Evolutionary conservation across 768 basidiomycete genomes (phyloP), one percentile per base, ranked within the genome.

Genomic region (Multifurca ochricompacta): DNA sequence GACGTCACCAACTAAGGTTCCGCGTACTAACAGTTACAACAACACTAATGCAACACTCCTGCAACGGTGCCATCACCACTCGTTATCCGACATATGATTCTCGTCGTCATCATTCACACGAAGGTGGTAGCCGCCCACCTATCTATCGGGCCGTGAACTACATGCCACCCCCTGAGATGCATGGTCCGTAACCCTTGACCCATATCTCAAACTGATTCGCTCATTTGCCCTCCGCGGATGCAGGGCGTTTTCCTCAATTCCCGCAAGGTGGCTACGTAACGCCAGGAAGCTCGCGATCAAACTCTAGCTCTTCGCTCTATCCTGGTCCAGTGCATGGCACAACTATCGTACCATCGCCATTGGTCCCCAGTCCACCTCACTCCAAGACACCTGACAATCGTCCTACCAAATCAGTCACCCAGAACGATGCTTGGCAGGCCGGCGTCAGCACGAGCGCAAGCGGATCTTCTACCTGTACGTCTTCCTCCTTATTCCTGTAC

Each of bases 291-390:
- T 76, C 76, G 39, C 74, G 75, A 19, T 76, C 78, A n/a, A 73
- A 73, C 50, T 79, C 78, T 4, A 76, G 69, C 56, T 76, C 76
- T 9, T 81, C 80, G 1, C 61, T 78, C 31, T 69, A 66, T 48
- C 74, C 70, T 34, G 70, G 70, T 21, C 72, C 71, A 35, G 67
- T 64, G 28, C 66, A 67, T 4, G 66, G 35, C 32, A 52, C 53
- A 48, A 28, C 30, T 34, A 53, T 54, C 10, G 58, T 53, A 21
- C 57, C 56, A 3, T 60, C 58, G 3, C 60, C 60, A 21, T 41
- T 59, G 45, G 50, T 54, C 18, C 46, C 60, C 25, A 59, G 44
- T 27, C 54, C 41, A 3, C 51, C 48, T 45, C 48, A 45, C 21
- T 58, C 56, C 39, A 52, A 57, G 66, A 47, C 56, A 35, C 34